Evolutionary conservation across 768 basidiomycete species (phyloP).

Genomic region (Astraeus odoratus): DNA sequence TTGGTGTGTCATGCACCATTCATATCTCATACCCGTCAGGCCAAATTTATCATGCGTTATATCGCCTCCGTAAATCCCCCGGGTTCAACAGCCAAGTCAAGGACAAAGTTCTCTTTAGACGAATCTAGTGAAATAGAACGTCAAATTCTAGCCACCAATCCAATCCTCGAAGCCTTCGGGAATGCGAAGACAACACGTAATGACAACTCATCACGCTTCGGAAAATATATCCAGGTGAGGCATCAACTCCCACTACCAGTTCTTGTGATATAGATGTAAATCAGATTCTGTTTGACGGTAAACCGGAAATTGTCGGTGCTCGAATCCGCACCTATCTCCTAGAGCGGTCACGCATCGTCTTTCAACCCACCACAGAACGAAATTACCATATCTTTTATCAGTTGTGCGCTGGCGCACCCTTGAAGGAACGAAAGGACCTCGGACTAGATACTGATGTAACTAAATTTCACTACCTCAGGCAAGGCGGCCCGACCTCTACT

Average conservation of each 20-base stretch:
- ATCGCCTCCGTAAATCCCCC: constrained; percentile 95
- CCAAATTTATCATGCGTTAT: constrained; percentile 99
- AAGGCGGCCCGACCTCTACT: constrained; percentile 83
- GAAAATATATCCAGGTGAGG: constrained; percentile 92
- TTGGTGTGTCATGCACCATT: background rate
- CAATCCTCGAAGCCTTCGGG: constrained; percentile 97
- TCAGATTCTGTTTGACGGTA: constrained; percentile 93
- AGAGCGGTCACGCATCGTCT: constrained; percentile 95
- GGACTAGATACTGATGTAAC: constrained; percentile 80
- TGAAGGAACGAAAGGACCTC: constrained; percentile 92
- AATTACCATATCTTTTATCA: constrained; percentile 99
- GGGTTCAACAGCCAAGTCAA: constrained; percentile 50
- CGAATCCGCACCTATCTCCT: constrained; percentile 98
- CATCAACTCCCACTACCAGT: constrained; percentile 4
- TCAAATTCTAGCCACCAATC: constrained; percentile 98
- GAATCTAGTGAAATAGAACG: constrained; percentile 93
- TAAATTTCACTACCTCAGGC: constrained; percentile 88
- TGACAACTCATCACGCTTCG: constrained; percentile 98
- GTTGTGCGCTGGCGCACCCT: constrained; percentile 91
- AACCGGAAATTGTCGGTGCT: constrained; percentile 95
- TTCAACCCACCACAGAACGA: constrained; percentile 93
- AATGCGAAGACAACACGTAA: constrained; percentile 99
- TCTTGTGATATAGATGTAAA: constrained; percentile 3
- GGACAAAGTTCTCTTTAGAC: constrained; percentile 68
- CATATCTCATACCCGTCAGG: constrained; percentile 35